Evolutionary conservation across 257 asterid genomes (phyloP).

Genomic region (Scutellaria baicalensis): DNA sequence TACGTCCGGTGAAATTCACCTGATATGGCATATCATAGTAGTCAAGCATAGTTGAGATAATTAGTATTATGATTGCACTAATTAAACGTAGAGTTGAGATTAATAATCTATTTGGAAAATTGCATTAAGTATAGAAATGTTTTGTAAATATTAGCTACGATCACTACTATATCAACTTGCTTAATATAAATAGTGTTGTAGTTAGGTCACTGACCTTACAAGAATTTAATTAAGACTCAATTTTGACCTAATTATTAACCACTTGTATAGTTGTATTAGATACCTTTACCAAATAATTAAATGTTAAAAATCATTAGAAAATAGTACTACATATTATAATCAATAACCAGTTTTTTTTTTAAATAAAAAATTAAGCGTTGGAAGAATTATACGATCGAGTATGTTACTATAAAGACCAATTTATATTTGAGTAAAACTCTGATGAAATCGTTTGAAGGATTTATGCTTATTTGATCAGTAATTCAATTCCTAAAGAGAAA

Average conservation of each 20-base stretch:
- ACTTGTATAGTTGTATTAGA: background rate
- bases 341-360: too few species aligned
- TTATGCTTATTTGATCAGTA: too few species aligned
- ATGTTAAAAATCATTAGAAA: background rate
- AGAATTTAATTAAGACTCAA: background rate
- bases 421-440: too few species aligned
- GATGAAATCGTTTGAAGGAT: too few species aligned
- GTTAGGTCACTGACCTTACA: slow-evolving; percentile 3
- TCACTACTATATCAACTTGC: background rate
- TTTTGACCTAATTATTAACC: background rate
- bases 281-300: background rate
- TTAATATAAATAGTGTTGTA: background rate
- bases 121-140: background rate
- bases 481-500: too few species aligned
- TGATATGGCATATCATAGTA: too few species aligned
- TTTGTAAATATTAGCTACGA: background rate
- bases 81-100: background rate
- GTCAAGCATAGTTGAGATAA: background rate
- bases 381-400: too few species aligned
- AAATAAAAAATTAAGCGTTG: too few species aligned
- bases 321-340: too few species aligned
- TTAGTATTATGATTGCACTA: background rate
- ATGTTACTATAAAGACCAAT: too few species aligned
- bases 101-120: background rate
- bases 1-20: too few species aligned